A percentile compares a stretch with the other conserved stretches of the same genome.
phyloP scores from a whole-genome alignment of 495 filamentous ascomycete species.

The Haplographium delicatum region DNA sequence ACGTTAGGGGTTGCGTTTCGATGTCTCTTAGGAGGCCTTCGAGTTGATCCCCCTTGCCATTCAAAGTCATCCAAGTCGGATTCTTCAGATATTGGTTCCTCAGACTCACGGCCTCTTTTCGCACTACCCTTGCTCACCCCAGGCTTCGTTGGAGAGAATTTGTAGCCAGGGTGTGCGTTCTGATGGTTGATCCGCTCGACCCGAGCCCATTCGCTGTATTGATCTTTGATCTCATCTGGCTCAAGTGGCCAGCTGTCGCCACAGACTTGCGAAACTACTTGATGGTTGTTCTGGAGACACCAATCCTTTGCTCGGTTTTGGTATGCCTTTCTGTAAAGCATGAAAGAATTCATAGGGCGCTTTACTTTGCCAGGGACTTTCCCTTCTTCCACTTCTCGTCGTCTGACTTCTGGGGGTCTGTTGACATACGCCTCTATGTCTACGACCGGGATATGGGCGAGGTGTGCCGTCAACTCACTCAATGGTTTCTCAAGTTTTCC shows the following conservation, averaged over 20 bases:
- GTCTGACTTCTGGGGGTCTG: slow-evolving; percentile 59
- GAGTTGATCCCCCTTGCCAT: slow-evolving; percentile 29
- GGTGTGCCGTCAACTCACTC: slow-evolving; percentile 69
- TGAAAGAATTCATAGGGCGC: slow-evolving; percentile 97
- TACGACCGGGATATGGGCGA: slow-evolving; percentile 56
- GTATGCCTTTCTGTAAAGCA: slow-evolving; percentile 94
- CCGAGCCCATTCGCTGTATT: slow-evolving; percentile 76
- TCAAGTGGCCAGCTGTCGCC: slow-evolving; percentile 86
- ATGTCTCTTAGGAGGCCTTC: slow-evolving; percentile 27
- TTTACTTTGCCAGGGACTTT: slow-evolving; percentile 74
- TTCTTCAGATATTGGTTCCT: slow-evolving; percentile 33
- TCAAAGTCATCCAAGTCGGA: slow-evolving; percentile 36
- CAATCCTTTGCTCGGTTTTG: slow-evolving; percentile 79
- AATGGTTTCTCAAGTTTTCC: slow-evolving; percentile 61
- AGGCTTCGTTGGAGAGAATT: slow-evolving; percentile 84
- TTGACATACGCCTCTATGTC: slow-evolving; percentile 84
- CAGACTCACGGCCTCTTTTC: slow-evolving; percentile 40
- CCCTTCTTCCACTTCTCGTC: slow-evolving; percentile 58
- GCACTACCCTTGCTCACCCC: too few relatives aligned
- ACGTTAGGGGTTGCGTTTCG: slow-evolving; percentile 24
- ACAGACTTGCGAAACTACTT: slow-evolving; percentile 80
- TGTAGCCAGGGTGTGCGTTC: slow-evolving; percentile 84
- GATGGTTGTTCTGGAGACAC: slow-evolving; percentile 87
- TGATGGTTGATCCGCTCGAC: slow-evolving; percentile 84
- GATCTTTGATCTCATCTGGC: slow-evolving; percentile 59